phyloP scores from a whole-genome alignment of 352 stramenopile species.

The Pythium apleroticum region DNA sequence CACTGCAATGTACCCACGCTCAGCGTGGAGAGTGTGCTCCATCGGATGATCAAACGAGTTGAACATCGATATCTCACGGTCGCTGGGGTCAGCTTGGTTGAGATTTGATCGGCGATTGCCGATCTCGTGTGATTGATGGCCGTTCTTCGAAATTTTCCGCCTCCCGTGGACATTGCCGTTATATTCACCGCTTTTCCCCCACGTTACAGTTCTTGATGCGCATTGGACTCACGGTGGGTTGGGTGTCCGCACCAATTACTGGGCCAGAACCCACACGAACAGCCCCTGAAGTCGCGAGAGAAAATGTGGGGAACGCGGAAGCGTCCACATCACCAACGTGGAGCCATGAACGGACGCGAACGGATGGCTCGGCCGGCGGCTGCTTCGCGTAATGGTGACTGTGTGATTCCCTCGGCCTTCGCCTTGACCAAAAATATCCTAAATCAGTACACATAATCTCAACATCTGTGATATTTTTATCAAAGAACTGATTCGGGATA shows the following conservation, averaged over 20 bases:
- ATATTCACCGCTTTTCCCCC: neutral
- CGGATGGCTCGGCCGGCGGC: neutral
- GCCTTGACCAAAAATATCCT: neutral
- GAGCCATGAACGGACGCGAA: neutral
- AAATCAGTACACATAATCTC: neutral
- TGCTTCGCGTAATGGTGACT: neutral
- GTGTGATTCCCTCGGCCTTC: neutral
- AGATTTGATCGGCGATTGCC: neutral
- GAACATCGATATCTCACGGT: neutral
- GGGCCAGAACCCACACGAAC: neutral
- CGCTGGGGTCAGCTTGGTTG: too few species aligned
- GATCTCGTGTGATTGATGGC: neutral
- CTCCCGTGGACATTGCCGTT: neutral
- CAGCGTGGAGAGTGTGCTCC: neutral
- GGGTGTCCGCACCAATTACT: neutral
- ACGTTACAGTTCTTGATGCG: neutral
- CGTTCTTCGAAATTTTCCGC: neutral
- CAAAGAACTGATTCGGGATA: neutral
- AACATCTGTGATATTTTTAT: neutral
- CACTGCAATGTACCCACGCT: neutral
- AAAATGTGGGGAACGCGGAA: neutral
- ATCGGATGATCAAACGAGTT: neutral
- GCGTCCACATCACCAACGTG: neutral
- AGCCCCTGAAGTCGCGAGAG: neutral
- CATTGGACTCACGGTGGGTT: conserved; percentile 3